Conservation (phyloP, 192 early-diverging fungal species). For the Umbelopsis ramanniana region DNA sequence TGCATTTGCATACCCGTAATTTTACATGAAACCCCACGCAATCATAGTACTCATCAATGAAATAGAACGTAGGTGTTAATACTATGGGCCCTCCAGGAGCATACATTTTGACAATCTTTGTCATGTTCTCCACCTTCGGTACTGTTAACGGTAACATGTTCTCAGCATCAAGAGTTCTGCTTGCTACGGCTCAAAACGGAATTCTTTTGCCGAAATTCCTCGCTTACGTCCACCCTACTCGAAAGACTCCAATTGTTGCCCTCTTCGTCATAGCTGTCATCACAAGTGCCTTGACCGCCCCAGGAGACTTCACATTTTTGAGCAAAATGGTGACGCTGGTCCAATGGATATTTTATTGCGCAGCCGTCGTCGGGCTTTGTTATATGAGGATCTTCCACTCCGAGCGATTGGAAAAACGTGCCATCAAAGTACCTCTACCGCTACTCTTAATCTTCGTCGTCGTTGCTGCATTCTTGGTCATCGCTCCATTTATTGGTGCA, state of each 20-base stretch:
- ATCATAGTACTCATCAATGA: background rate
- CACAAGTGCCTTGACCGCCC: slow-evolving; percentile 31
- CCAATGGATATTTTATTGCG: slow-evolving; percentile 41
- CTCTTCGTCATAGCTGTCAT: slow-evolving; percentile 28
- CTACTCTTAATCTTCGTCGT: slow-evolving; percentile 34
- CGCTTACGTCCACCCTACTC: slow-evolving; percentile 23
- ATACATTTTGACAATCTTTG: slow-evolving; percentile 45
- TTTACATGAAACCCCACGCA: background rate
- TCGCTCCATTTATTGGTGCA: slow-evolving; percentile 25
- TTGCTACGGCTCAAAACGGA: slow-evolving; percentile 43
- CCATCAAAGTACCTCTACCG: slow-evolving; percentile 41
- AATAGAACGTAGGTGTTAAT: slow-evolving; percentile 1
- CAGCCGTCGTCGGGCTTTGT: slow-evolving; percentile 32
- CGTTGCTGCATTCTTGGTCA: slow-evolving; percentile 38
- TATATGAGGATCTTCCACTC: slow-evolving; percentile 34
- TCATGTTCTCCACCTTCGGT: slow-evolving; percentile 44
- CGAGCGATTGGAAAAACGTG: slow-evolving; percentile 24
- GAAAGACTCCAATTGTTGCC: slow-evolving; percentile 34
- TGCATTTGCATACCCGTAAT: too few species aligned
- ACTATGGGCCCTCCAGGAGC: slow-evolving; percentile 4
- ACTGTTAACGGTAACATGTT: slow-evolving; percentile 66
- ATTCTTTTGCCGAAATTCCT: slow-evolving; percentile 31
- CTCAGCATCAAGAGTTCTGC: slow-evolving; percentile 54
- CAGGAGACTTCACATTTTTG: slow-evolving; percentile 42
- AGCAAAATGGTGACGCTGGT: slow-evolving; percentile 44